Percentiles rank a stretch among this genome's conserved stretches.
Evolutionary conservation across 139 green algal species (phyloP).

Genomic region (Chlamydomonas applanata): DNA sequence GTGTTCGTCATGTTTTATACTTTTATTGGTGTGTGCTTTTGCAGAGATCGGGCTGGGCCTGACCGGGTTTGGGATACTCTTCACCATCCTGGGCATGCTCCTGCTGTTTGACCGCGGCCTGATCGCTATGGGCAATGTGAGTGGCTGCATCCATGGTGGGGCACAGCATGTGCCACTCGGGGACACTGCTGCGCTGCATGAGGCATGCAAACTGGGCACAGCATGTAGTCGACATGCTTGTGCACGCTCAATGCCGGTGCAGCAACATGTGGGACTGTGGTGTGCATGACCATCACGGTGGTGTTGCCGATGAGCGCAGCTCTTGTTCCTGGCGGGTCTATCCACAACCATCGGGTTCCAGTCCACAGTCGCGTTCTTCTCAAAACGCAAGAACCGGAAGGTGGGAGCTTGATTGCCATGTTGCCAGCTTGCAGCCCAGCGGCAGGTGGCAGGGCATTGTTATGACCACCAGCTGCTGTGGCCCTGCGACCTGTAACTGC

Average conservation of each 20-base stretch:
- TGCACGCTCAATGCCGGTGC: neutral
- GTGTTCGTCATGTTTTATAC: neutral
- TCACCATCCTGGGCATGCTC: constrained; percentile 90
- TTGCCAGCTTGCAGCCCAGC: too few species aligned
- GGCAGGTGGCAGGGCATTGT: too few species aligned
- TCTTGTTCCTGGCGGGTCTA: constrained; percentile 90
- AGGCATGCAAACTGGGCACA: too few species aligned
- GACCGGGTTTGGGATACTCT: constrained; percentile 90
- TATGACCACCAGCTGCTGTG: neutral
- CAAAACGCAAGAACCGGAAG: constrained; percentile 83
- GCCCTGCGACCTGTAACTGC: too few species aligned
- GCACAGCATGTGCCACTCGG: neutral
- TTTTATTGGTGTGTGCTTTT: neutral
- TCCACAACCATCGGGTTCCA: constrained; percentile 85
- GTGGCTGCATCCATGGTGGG: constrained; percentile 19
- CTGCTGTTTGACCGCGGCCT: constrained; percentile 96
- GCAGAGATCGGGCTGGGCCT: constrained; percentile 97
- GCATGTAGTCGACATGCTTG: too few species aligned
- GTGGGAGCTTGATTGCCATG: too few species aligned
- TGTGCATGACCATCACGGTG: too few species aligned
- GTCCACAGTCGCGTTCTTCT: constrained; percentile 88
- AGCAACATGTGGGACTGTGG: neutral
- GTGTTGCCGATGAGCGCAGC: constrained; percentile 48
- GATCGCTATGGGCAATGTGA: constrained; percentile 96
- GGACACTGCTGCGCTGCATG: neutral